Percentiles rank a stretch among this genome's conserved stretches.
phyloP scores from a whole-genome alignment of 306 rosid genomes.

The Vigna hirtella region DNA sequence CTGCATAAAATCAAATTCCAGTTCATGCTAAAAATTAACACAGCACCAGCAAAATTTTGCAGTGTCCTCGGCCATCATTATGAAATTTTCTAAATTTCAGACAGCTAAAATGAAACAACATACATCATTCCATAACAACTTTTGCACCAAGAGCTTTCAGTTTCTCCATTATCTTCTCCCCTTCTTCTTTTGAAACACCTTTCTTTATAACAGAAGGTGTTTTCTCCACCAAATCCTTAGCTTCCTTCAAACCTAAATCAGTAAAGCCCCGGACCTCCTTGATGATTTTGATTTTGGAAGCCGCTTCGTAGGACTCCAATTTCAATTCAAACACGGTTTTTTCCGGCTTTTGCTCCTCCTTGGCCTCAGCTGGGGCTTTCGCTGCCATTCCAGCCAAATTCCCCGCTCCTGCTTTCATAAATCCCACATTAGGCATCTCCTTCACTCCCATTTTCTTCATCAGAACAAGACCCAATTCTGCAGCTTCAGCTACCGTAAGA shows the following conservation, averaged over 20 bases:
- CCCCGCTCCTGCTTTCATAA: conserved; percentile 76
- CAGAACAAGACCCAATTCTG: conserved; percentile 74
- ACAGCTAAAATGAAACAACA: conserved; percentile 43
- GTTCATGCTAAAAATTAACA: conserved; percentile 21
- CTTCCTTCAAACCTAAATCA: conserved; percentile 90
- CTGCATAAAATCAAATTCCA: conserved; percentile 28
- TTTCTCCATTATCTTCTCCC: conserved; percentile 82
- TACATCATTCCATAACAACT: conserved; percentile 71
- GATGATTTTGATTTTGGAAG: conserved; percentile 85
- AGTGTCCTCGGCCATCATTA: conserved; percentile 24
- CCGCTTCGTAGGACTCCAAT: conserved; percentile 78
- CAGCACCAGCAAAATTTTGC: conserved; percentile 42
- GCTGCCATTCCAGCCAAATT: conserved; percentile 67
- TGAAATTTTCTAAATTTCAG: conserved; percentile 32
- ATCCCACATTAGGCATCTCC: conserved; percentile 72
- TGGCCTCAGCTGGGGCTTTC: conserved; percentile 61
- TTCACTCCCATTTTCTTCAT: conserved; percentile 74
- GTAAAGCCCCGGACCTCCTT: conserved; percentile 88
- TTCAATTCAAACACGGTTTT: conserved; percentile 83
- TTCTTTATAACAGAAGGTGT: conserved; percentile 77
- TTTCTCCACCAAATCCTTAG: conserved; percentile 86
- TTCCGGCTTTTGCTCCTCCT: conserved; percentile 86
- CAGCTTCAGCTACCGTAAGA: conserved; percentile 73
- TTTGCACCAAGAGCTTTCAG: conserved; percentile 90
- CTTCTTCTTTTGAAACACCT: conserved; percentile 91